phyloP scores from a whole-genome alignment of 768 basidiomycete species.

The Suillus fuscotomentosus region DNA sequence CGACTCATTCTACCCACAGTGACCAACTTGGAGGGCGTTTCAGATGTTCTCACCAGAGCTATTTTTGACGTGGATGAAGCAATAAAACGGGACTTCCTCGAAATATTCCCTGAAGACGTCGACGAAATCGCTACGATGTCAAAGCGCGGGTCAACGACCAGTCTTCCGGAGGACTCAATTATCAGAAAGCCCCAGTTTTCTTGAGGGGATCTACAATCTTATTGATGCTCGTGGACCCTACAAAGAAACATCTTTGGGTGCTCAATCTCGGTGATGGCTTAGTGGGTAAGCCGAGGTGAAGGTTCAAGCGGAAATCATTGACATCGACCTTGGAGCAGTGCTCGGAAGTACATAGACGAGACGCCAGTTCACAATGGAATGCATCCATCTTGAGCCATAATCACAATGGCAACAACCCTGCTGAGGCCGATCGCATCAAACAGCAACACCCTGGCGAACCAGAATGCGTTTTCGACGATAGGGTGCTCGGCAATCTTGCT shows the following conservation, averaged over 20 bases:
- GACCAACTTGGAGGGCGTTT: constrained; percentile 16
- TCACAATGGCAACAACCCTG: constrained; percentile 44
- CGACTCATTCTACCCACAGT: no score
- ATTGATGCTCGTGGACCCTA: constrained; percentile 44
- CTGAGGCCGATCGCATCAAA: constrained; percentile 39
- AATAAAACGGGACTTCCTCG: constrained; percentile 36
- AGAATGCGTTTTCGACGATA: constrained; percentile 42
- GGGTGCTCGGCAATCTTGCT: constrained; percentile 54
- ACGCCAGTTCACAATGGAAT: constrained; percentile 26
- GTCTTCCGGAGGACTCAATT: constrained; percentile 26
- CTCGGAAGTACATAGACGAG: constrained; percentile 35
- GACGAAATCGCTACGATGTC: constrained; percentile 30
- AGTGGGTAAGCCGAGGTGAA: constrained; percentile 37
- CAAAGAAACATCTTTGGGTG: constrained; percentile 46
- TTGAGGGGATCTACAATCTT: constrained; percentile 54
- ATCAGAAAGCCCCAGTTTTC: constrained; percentile 38
- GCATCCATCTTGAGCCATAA: constrained; percentile 36
- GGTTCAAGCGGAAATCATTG: background rate
- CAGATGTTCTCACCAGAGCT: constrained; percentile 31
- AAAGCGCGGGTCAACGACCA: constrained; percentile 39
- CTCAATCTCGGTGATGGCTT: constrained; percentile 56
- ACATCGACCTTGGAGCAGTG: constrained; percentile 39
- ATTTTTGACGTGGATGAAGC: constrained; percentile 39
- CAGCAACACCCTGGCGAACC: constrained; percentile 46
- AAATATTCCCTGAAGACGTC: constrained; percentile 39